Evolutionary conservation across 768 basidiomycete genomes (phyloP).

Genomic region (Piloderma croceum): DNA sequence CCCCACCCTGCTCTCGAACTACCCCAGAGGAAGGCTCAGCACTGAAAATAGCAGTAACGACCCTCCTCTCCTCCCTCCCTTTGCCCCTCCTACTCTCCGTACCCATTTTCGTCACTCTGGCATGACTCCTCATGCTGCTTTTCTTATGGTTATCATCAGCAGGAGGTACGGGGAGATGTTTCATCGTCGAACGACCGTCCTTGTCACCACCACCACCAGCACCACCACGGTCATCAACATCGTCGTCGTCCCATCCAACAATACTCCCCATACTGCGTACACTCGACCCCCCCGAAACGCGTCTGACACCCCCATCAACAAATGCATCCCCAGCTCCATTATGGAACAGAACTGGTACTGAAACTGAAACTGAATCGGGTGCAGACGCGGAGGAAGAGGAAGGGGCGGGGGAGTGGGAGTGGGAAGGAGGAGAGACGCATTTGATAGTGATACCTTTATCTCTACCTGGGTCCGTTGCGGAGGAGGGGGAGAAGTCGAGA

Average conservation of each 20-base stretch:
- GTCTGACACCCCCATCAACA: constrained; percentile 26
- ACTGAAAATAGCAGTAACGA: not conserved
- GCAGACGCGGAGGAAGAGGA: too few relatives aligned
- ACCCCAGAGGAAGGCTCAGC: too few relatives aligned
- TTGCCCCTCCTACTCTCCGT: not conserved
- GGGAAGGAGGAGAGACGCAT: too few relatives aligned
- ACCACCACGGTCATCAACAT: constrained; percentile 55
- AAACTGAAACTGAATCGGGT: too few relatives aligned
- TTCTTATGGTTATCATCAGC: not conserved
- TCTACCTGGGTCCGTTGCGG: too few relatives aligned
- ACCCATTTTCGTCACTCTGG: not conserved
- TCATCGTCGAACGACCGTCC: constrained; percentile 7
- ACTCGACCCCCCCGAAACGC: too few relatives aligned
- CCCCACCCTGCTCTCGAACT: not conserved
- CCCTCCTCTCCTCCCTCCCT: not conserved
- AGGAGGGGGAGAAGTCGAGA: too few relatives aligned
- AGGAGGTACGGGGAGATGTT: not conserved
- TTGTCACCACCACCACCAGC: constrained; percentile 52
- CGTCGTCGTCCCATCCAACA: constrained; percentile 47
- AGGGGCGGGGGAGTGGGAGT: too few relatives aligned
- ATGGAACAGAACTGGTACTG: too few relatives aligned
- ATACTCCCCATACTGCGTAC: too few relatives aligned
- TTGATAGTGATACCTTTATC: too few relatives aligned
- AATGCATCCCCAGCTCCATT: constrained; percentile 11
- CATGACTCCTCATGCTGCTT: not conserved